Evolutionary conservation across 2,329 filamentous ascomycete species (phyloP).

Genomic region (Scedosporium apiospermum): DNA sequence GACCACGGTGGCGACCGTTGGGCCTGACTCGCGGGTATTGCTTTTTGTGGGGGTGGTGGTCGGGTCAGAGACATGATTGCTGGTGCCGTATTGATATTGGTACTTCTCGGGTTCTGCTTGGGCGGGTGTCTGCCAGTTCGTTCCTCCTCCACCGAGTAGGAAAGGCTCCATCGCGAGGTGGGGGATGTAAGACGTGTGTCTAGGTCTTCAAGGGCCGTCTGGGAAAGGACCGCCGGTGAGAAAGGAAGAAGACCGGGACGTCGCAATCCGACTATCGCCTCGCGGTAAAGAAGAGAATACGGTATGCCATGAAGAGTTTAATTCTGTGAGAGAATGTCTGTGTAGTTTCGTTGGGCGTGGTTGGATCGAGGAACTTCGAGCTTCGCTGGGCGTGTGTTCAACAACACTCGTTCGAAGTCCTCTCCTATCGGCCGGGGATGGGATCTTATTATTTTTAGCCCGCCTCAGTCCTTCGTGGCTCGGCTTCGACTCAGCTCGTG

Average conservation of each 20-base stretch:
- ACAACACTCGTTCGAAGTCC: background rate
- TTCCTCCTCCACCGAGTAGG: background rate
- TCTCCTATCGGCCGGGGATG: background rate
- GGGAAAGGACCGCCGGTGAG: background rate
- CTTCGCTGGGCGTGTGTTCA: background rate
- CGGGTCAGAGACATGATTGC: background rate
- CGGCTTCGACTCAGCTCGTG: background rate
- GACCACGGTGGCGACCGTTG: background rate
- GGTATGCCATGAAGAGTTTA: background rate
- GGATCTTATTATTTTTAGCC: no score
- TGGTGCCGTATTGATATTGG: background rate
- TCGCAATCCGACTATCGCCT: background rate
- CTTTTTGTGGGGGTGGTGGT: constrained; percentile 1
- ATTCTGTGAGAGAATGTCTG: background rate
- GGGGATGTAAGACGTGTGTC: background rate
- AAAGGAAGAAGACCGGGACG: background rate
- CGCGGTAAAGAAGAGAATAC: background rate
- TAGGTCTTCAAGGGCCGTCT: background rate
- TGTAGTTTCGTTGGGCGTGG: background rate
- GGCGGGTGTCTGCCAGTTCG: background rate
- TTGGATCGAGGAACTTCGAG: background rate
- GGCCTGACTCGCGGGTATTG: background rate
- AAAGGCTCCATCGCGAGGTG: background rate
- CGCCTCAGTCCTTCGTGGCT: background rate
- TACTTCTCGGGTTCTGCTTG: background rate